phyloP scores from a whole-genome alignment of 495 filamentous ascomycete genomes.

The Penicillium robsamsonii region DNA sequence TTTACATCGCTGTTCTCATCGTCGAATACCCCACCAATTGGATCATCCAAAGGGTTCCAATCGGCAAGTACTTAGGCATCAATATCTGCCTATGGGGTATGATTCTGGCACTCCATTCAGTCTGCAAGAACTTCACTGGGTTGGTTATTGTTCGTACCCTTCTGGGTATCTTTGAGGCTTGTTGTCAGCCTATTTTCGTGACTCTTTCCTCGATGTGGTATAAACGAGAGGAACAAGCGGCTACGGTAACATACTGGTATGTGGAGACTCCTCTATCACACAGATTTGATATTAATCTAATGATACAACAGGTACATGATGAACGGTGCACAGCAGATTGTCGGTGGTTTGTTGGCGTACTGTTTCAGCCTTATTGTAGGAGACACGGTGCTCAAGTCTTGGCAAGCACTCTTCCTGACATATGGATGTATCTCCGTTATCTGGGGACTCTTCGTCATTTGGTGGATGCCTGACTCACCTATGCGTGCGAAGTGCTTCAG shows the following conservation, averaged over 20 bases:
- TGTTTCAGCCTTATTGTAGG: constrained; percentile 54
- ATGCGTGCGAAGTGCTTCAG: constrained; percentile 50
- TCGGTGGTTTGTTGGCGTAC: constrained; percentile 56
- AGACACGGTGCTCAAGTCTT: constrained; percentile 44
- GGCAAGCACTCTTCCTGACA: constrained; percentile 60
- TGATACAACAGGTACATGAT: constrained; percentile 54
- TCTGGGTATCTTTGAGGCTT: constrained; percentile 67
- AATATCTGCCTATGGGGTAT: constrained; percentile 63
- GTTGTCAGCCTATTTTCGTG: constrained; percentile 57
- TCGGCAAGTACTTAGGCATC: constrained; percentile 60
- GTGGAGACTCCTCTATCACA: background rate
- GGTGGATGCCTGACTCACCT: constrained; percentile 49
- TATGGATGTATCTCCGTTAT: constrained; percentile 55
- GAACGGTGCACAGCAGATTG: constrained; percentile 58
- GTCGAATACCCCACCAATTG: constrained; percentile 57
- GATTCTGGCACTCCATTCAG: constrained; percentile 56
- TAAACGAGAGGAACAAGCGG: constrained; percentile 63
- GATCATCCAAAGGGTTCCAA: constrained; percentile 58
- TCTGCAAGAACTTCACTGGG: constrained; percentile 54
- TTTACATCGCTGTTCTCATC: constrained; percentile 54
- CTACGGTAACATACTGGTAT: constrained; percentile 64
- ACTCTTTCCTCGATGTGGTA: constrained; percentile 73
- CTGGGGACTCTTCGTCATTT: constrained; percentile 48
- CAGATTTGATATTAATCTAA: constrained; percentile 3
- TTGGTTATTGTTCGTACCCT: constrained; percentile 58